Conservation (phyloP, 768 basidiomycete species). For the Fistulinella prunicolor region DNA sequence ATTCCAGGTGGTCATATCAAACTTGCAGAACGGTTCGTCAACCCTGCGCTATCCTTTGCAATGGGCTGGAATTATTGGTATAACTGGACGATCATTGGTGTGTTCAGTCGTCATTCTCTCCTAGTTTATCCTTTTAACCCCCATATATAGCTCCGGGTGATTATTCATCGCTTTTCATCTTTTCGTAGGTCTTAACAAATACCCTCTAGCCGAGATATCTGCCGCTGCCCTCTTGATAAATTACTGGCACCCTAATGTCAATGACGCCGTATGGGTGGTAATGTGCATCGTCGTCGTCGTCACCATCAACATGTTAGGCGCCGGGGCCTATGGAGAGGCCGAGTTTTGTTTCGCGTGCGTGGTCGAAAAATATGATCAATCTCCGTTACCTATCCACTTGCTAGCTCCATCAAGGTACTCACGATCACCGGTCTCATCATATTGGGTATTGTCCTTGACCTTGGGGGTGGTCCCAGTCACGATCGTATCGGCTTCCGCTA, state of each 20-base stretch:
- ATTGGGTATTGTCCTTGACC: conserved; percentile 72
- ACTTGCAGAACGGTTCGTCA: conserved; percentile 78
- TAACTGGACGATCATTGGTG: conserved; percentile 30
- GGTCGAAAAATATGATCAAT: not conserved
- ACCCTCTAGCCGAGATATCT: conserved; percentile 29
- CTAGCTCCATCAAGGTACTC: conserved; percentile 81
- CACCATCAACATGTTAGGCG: conserved; percentile 71
- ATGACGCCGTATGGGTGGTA: conserved; percentile 75
- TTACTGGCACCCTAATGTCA: conserved; percentile 60
- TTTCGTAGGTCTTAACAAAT: conserved; percentile 1
- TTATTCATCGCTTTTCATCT: not conserved
- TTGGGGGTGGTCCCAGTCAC: conserved; percentile 84
- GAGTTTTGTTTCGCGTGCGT: conserved; percentile 81
- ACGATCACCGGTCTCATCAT: conserved; percentile 73
- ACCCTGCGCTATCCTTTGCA: conserved; percentile 62
- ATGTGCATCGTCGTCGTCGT: conserved; percentile 75
- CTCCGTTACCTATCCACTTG: not conserved
- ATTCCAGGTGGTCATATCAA: conserved; percentile 80
- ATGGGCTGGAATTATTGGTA: conserved; percentile 59
- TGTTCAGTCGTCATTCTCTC: not conserved
- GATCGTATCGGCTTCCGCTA: conserved; percentile 61
- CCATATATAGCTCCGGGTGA: conserved; percentile 24
- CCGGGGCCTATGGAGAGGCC: conserved; percentile 77
- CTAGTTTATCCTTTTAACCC: not conserved
- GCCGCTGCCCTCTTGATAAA: conserved; percentile 69